These are phyloP conservation scores for Corchorus capsularis DNA, from an alignment of 345 rosid species.

Conservation along the genomic window DNA sequence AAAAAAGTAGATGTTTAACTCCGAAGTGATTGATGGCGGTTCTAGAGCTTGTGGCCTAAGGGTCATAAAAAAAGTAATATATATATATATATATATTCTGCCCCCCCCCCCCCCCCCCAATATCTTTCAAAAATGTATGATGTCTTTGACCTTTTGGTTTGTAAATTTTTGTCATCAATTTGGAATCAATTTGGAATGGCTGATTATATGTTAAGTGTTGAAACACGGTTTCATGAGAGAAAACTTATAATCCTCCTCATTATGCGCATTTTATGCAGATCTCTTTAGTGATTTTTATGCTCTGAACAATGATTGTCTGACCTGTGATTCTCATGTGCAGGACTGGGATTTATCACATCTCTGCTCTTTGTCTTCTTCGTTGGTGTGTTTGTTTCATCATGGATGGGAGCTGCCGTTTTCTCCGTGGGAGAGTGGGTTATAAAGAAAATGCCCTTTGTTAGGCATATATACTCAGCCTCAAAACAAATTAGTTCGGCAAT, in stretches of 20 bases:
- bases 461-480: constrained; percentile 69
- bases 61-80: no score
- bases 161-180: no score
- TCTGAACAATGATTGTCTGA: constrained; percentile 5
- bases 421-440: constrained; percentile 78
- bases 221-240: background rate
- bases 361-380: constrained; percentile 60
- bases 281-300: constrained; percentile 6
- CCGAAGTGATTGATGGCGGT: no score
- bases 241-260: background rate
- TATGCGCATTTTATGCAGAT: background rate
- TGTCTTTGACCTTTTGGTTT: no score
- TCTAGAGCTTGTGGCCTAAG: no score
- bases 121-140: no score
- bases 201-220: no score
- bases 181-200: no score
- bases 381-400: constrained; percentile 68
- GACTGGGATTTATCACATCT: constrained; percentile 73
- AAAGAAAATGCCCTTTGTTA: constrained; percentile 66
- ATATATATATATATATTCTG: no score
- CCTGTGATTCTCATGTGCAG: constrained; percentile 37
- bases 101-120: no score
- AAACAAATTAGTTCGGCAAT: constrained; percentile 79
- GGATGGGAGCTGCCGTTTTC: constrained; percentile 66
- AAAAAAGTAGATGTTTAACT: no score